phyloP scores from a whole-genome alignment of 2,329 filamentous ascomycete species.

The Fonsecaea monophora region DNA sequence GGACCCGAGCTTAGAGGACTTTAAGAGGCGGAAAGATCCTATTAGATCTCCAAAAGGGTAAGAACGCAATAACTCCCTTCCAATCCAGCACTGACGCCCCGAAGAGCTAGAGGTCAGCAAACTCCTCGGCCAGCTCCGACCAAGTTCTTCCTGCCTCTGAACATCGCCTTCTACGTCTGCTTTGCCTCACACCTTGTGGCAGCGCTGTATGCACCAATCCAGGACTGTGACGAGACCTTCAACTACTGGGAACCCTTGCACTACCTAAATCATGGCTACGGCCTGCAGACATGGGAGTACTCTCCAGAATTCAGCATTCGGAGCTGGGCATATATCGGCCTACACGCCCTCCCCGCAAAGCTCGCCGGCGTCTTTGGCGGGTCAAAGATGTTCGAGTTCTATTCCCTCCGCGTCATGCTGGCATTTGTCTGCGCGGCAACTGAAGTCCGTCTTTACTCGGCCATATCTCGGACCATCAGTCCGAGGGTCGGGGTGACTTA shows the following conservation, averaged over 20 bases:
- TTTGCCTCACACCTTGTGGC: conserved; percentile 75
- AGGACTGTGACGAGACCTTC: conserved; percentile 98
- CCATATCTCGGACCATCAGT: conserved; percentile 77
- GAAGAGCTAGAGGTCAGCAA: conserved; percentile 32
- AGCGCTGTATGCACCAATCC: conserved; percentile 84
- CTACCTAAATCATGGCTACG: conserved; percentile 90
- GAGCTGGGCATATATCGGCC: conserved; percentile 86
- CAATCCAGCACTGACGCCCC: conserved; percentile 4
- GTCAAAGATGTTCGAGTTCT: conserved; percentile 73
- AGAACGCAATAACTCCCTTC: background rate
- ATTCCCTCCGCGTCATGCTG: conserved; percentile 78
- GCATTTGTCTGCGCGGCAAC: conserved; percentile 79
- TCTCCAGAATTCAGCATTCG: conserved; percentile 93
- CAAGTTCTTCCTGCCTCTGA: conserved; percentile 71
- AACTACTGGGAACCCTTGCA: conserved; percentile 99
- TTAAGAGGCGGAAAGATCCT: conserved; percentile 25
- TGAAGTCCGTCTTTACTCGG: conserved; percentile 80
- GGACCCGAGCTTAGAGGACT: conserved; percentile 26
- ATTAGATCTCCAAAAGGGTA: conserved; percentile 25
- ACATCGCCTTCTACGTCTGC: conserved; percentile 81
- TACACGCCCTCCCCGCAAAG: conserved; percentile 78
- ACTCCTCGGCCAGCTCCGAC: conserved; percentile 49
- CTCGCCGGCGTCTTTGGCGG: conserved; percentile 63
- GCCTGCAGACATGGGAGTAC: conserved; percentile 98
- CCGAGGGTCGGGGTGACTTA: conserved; percentile 86